Percentiles rank a stretch among this genome's conserved stretches.
Evolutionary conservation across 345 rosid species (phyloP).

Genomic region (Populus tremula): DNA sequence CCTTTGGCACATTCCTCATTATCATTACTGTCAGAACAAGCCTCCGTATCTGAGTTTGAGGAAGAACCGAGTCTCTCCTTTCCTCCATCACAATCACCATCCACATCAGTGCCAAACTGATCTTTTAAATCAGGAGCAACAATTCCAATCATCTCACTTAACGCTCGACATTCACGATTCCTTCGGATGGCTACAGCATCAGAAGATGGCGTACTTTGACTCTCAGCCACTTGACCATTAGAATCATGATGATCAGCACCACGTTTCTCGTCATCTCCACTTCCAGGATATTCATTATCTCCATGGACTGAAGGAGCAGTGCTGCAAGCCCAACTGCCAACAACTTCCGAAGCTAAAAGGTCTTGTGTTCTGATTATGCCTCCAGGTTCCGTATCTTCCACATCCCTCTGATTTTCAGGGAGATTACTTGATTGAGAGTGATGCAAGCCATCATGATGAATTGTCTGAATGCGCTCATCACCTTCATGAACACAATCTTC

Average conservation of each 20-base stretch:
- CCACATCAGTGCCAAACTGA: conserved; percentile 34
- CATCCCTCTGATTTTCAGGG: conserved; percentile 33
- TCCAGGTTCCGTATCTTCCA: conserved; percentile 61
- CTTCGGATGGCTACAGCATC: conserved; percentile 28
- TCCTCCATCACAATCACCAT: conserved; percentile 29
- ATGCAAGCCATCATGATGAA: conserved; percentile 19
- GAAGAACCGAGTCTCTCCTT: conserved; percentile 31
- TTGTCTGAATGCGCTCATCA: conserved; percentile 33
- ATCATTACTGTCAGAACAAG: conserved; percentile 39
- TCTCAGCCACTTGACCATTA: conserved; percentile 46
- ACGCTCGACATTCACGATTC: conserved; percentile 41
- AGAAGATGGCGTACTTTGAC: conserved; percentile 54
- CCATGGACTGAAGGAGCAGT: conserved; percentile 80
- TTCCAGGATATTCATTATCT: conserved; percentile 60
- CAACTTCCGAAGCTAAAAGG: conserved; percentile 82
- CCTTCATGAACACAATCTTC: conserved; percentile 51
- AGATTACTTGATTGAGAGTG: conserved; percentile 33
- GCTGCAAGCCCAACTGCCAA: conserved; percentile 85
- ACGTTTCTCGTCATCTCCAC: conserved; percentile 42
- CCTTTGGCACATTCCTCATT: conserved; percentile 9
- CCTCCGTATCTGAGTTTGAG: conserved; percentile 59
- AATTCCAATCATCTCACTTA: conserved; percentile 62
- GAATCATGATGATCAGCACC: conserved; percentile 40
- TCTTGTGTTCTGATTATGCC: conserved; percentile 69
- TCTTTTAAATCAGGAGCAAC: conserved; percentile 62